Conservation (phyloP, 2,329 filamentous ascomycete species). For the Aspergillus eucalypticola region DNA sequence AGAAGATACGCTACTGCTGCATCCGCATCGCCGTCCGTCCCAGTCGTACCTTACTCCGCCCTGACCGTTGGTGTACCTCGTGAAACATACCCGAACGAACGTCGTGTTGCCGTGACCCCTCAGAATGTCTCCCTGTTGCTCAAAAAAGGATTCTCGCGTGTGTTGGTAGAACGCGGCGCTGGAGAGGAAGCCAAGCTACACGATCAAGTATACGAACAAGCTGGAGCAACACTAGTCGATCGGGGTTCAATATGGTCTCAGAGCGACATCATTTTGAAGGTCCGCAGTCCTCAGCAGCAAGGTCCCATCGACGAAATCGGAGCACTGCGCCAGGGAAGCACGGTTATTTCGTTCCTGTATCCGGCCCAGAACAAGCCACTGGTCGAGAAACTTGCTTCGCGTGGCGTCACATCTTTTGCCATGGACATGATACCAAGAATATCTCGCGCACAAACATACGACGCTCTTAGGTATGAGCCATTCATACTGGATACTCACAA, state of each 20-base stretch:
- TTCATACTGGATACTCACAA: background rate
- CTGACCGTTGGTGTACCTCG: constrained; percentile 77
- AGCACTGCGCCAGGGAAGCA: constrained; percentile 67
- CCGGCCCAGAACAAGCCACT: constrained; percentile 76
- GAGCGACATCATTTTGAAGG: constrained; percentile 80
- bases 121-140: constrained; percentile 78
- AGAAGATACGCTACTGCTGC: constrained; percentile 27
- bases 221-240: constrained; percentile 76
- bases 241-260: constrained; percentile 68
- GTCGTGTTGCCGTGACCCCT: constrained; percentile 80
- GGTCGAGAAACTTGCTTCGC: constrained; percentile 70
- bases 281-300: constrained; percentile 68
- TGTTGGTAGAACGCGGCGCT: constrained; percentile 80
- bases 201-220: constrained; percentile 73
- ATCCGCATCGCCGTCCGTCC: constrained; percentile 24
- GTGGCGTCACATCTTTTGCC: constrained; percentile 75
- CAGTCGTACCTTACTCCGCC: constrained; percentile 62
- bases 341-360: constrained; percentile 80
- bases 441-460: constrained; percentile 83
- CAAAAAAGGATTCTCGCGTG: constrained; percentile 78
- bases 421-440: constrained; percentile 95
- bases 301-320: constrained; percentile 65
- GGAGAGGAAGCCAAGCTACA: constrained; percentile 74
- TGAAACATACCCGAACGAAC: constrained; percentile 76
- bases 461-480: constrained; percentile 62